Percentiles rank a stretch among this genome's conserved stretches.
Conservation (phyloP, 2,329 filamentous ascomycete species). For the Meredithiella fracta region DNA sequence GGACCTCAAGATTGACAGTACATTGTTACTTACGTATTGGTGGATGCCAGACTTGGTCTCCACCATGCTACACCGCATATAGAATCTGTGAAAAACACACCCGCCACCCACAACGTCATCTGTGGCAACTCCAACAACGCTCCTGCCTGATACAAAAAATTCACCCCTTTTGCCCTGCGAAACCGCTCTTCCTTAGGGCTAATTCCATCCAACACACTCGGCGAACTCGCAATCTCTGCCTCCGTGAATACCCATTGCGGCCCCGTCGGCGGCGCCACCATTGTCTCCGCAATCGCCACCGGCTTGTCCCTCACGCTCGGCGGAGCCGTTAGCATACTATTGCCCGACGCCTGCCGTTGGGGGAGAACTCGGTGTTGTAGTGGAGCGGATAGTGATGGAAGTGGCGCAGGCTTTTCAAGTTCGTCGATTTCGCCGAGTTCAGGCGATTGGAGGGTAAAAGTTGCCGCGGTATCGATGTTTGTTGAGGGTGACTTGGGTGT, state of each 20-base stretch:
- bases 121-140: conserved; percentile 85
- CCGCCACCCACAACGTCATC: conserved; percentile 78
- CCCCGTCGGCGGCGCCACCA: too few species aligned
- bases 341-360: neutral
- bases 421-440: conserved; percentile 5
- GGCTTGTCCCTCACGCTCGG: neutral
- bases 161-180: conserved; percentile 76
- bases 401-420: neutral
- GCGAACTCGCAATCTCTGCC: conserved; percentile 66
- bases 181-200: conserved; percentile 59
- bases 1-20: neutral
- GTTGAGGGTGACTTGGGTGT: conserved; percentile 1
- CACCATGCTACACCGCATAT: conserved; percentile 75
- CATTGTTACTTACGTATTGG: conserved; percentile 63
- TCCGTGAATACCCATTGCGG: conserved; percentile 78
- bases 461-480: neutral
- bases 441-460: conserved; percentile 7
- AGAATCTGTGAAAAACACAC: conserved; percentile 93
- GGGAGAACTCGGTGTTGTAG: conserved; percentile 1
- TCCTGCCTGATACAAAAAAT: conserved; percentile 90
- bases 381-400: neutral
- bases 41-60: conserved; percentile 63
- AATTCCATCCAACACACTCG: conserved; percentile 72
- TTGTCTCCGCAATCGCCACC: neutral
- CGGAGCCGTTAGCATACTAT: neutral